phyloP scores from a whole-genome alignment of 495 filamentous ascomycete species.

The Arthonia radiata region DNA sequence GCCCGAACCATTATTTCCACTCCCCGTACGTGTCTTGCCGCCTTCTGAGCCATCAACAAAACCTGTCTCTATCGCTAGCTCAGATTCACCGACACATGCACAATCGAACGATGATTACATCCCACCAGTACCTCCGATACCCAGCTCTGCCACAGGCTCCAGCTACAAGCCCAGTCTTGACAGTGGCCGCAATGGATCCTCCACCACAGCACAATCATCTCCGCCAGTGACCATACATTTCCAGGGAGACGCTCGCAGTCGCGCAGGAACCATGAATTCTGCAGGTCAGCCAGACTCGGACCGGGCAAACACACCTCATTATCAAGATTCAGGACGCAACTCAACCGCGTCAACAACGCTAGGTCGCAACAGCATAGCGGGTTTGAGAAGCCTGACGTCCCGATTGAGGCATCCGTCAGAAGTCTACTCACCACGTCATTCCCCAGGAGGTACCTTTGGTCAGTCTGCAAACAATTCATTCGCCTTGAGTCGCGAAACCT shows the following conservation, averaged over 20 bases:
- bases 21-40: slow-evolving; percentile 52
- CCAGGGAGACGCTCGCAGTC: too few species aligned
- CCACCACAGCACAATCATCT: too few species aligned
- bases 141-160: too few species aligned
- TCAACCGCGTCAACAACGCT: background rate
- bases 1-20: slow-evolving; percentile 65
- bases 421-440: slow-evolving; percentile 32
- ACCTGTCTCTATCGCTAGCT: background rate
- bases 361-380: slow-evolving; percentile 73
- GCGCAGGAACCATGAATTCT: too few species aligned
- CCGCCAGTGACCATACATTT: too few species aligned
- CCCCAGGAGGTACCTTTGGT: slow-evolving; percentile 37
- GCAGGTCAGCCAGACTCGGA: too few species aligned
- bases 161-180: too few species aligned
- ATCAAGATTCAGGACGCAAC: background rate
- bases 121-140: background rate
- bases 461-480: slow-evolving; percentile 50
- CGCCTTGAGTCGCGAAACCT: slow-evolving; percentile 29
- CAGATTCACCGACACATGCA: background rate
- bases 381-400: slow-evolving; percentile 50
- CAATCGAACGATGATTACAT: background rate
- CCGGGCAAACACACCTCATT: too few species aligned
- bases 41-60: slow-evolving; percentile 38
- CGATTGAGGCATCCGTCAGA: slow-evolving; percentile 60
- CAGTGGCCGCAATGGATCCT: too few species aligned